Evolutionary conservation across 495 filamentous ascomycete genomes (phyloP).

Genomic region (Cairneyella variabilis): DNA sequence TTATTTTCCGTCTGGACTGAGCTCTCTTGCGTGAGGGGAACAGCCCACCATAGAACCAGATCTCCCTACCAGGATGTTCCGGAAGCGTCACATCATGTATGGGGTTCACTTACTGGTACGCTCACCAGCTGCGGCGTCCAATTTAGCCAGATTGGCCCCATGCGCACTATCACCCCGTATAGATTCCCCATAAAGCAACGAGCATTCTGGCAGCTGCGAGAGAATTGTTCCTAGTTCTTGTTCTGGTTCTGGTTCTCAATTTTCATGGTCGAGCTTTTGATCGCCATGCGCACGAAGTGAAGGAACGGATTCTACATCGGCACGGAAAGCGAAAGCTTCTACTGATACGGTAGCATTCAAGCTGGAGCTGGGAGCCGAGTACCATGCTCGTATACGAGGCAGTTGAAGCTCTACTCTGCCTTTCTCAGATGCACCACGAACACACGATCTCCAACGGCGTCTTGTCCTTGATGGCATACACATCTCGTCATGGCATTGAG

Average conservation of each 20-base stretch:
- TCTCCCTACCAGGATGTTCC: neutral
- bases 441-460: neutral
- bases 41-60: neutral
- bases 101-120: constrained; percentile 2
- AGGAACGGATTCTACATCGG: neutral
- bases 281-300: constrained; percentile 8
- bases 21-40: neutral
- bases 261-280: constrained; percentile 10
- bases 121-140: neutral
- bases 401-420: neutral
- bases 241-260: neutral
- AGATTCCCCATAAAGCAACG: constrained; percentile 21
- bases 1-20: neutral
- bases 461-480: neutral
- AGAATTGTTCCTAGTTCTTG: neutral
- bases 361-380: too few species aligned
- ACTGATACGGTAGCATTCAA: too few species aligned
- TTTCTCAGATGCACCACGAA: neutral
- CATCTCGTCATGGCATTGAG: constrained; percentile 15
- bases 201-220: constrained; percentile 10
- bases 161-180: constrained; percentile 19
- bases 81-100: constrained; percentile 8
- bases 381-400: too few species aligned
- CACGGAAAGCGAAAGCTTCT: too few species aligned
- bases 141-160: constrained; percentile 21